Conservation (phyloP, 2,329 filamentous ascomycete species). For the Colletotrichum abscissum region DNA sequence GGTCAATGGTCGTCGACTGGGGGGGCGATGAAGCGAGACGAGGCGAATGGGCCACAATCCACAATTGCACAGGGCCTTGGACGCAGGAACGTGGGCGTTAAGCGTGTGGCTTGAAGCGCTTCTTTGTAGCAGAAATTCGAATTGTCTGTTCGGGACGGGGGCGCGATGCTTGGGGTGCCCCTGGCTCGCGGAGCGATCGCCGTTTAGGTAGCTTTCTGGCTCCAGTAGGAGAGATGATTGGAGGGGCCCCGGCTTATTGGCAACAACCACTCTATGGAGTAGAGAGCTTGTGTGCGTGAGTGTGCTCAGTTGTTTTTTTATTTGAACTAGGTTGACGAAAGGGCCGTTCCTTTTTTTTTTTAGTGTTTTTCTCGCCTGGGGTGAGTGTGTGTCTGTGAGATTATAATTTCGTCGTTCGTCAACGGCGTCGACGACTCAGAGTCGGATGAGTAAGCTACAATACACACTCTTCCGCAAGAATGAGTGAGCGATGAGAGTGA, state of each 20-base stretch:
- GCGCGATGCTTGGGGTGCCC: constrained; percentile 12
- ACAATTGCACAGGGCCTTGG: background rate
- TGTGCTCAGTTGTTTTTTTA: background rate
- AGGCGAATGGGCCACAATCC: constrained; percentile 17
- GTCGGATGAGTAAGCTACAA: background rate
- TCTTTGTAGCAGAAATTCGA: constrained; percentile 35
- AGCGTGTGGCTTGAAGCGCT: constrained; percentile 32
- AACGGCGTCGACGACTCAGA: background rate
- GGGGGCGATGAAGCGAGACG: constrained; percentile 21
- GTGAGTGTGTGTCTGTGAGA: background rate
- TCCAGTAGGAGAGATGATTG: constrained; percentile 10
- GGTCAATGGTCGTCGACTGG: constrained; percentile 2
- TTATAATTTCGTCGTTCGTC: background rate
- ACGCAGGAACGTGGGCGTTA: constrained; percentile 2
- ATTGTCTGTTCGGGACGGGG: constrained; percentile 17
- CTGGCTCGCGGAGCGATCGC: constrained; percentile 31
- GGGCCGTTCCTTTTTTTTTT: no score
- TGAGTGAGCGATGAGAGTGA: background rate
- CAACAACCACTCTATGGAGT: background rate
- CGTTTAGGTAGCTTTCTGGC: constrained; percentile 20
- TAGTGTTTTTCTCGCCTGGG: background rate
- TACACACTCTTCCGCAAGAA: background rate
- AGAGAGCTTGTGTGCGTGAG: background rate
- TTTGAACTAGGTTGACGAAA: background rate
- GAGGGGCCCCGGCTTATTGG: constrained; percentile 18